phyloP scores from a whole-genome alignment of 495 filamentous ascomycete genomes.

The Ramalina peruviana region DNA sequence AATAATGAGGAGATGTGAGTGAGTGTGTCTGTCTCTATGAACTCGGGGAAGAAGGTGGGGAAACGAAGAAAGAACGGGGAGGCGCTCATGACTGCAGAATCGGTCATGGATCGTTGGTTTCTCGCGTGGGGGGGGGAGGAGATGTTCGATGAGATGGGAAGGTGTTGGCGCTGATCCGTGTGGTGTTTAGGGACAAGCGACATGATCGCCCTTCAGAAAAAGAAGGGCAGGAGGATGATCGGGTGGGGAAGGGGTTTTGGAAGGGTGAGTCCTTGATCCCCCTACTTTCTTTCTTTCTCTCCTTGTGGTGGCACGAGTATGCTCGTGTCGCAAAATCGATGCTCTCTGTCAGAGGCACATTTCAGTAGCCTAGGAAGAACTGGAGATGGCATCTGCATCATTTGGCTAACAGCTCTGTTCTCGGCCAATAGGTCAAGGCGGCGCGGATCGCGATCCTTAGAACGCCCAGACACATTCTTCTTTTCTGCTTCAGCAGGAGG shows the following conservation, averaged over 20 bases:
- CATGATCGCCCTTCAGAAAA: conserved; percentile 17
- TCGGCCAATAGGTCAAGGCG: conserved; percentile 15
- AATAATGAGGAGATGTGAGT: conserved; percentile 8
- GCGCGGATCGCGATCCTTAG: conserved; percentile 16
- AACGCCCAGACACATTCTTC: background rate
- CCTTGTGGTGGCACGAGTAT: background rate
- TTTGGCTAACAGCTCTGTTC: too few species aligned
- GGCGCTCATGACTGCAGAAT: too few species aligned
- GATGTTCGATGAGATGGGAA: too few species aligned
- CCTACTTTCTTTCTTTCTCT: background rate
- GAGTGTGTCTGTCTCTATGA: too few species aligned
- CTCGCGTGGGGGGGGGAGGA: too few species aligned
- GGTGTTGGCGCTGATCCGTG: too few species aligned
- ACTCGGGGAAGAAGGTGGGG: too few species aligned
- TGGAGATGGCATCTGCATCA: background rate
- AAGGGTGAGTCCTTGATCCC: conserved; percentile 9
- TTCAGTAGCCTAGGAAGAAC: background rate
- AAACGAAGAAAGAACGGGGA: too few species aligned
- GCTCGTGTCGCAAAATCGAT: background rate
- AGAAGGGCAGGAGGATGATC: conserved; percentile 10
- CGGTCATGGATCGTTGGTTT: too few species aligned
- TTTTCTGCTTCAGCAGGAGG: background rate
- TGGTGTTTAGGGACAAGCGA: background rate
- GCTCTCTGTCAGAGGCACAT: background rate
- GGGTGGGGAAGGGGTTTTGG: conserved; percentile 19